Conservation (phyloP, 768 basidiomycete species). For the Tulasnella sp. region DNA sequence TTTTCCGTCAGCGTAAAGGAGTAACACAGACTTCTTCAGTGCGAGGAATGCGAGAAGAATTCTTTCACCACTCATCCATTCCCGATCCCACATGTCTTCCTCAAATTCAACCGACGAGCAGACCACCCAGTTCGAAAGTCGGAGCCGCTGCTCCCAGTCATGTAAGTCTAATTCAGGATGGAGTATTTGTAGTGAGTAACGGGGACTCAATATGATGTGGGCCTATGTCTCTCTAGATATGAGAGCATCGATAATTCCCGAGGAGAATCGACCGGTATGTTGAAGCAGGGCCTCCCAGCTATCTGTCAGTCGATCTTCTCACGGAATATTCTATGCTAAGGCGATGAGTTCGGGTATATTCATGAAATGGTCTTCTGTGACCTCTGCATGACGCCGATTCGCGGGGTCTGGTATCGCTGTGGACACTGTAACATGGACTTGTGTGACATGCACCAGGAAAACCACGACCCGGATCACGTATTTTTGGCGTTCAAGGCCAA, state of each 20-base stretch:
- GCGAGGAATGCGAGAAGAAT: constrained; percentile 67
- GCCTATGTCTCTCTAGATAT: not conserved
- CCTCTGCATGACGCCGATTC: constrained; percentile 73
- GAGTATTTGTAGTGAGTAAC: too few relatives aligned
- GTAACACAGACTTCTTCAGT: constrained; percentile 45
- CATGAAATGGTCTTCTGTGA: constrained; percentile 50
- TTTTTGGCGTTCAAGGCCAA: constrained; percentile 85
- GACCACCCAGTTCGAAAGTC: constrained; percentile 54
- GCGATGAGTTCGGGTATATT: not conserved
- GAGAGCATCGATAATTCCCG: not conserved
- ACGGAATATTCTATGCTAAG: not conserved
- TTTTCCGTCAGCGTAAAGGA: not conserved
- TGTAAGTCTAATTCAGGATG: too few relatives aligned
- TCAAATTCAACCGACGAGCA: constrained; percentile 82
- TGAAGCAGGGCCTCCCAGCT: too few relatives aligned
- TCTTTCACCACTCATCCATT: constrained; percentile 84
- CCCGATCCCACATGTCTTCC: constrained; percentile 78
- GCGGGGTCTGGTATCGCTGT: constrained; percentile 86
- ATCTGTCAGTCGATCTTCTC: too few relatives aligned
- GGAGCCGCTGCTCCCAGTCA: constrained; percentile 57
- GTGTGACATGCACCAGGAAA: constrained; percentile 75
- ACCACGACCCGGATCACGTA: constrained; percentile 74
- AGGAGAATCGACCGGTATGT: too few relatives aligned
- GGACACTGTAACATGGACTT: constrained; percentile 82
- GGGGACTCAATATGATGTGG: too few relatives aligned